Conservation (phyloP, 305 asterid genomes). For the Rubia balearica region DNA sequence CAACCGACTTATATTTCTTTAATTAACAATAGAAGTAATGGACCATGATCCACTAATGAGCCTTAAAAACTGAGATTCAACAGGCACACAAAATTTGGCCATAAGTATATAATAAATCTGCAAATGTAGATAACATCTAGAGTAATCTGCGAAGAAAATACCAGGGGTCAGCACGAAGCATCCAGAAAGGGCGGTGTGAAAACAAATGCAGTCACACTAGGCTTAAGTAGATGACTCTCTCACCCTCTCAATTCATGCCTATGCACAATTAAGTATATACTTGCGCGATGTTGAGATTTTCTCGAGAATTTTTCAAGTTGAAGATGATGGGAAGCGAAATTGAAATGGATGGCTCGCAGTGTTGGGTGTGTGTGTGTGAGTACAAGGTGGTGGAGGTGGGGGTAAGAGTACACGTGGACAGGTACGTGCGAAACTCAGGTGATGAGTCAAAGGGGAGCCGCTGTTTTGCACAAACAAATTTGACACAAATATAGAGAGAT, state of each 20-base stretch:
- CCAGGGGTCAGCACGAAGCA: constrained; percentile 5
- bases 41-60: constrained; percentile 2
- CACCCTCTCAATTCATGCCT: not conserved
- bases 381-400: not conserved
- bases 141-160: not conserved
- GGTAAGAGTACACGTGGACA: constrained; percentile 9
- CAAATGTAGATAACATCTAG: not conserved
- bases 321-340: not conserved
- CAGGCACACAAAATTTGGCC: not conserved
- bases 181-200: constrained; percentile 5
- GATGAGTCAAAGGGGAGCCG: constrained; percentile 6
- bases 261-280: not conserved
- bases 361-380: not conserved
- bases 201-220: constrained; percentile 6
- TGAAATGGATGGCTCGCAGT: not conserved
- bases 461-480: not conserved
- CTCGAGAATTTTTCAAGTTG: not conserved
- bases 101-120: not conserved
- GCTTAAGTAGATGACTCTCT: not conserved
- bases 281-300: not conserved
- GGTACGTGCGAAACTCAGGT: constrained; percentile 9
- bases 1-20: not conserved
- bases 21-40: not conserved
- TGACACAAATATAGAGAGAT: too few relatives aligned
- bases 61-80: not conserved